phyloP scores from a whole-genome alignment of 1,139 yeast genomes.

The Scheffersomyces cryptocercus region DNA sequence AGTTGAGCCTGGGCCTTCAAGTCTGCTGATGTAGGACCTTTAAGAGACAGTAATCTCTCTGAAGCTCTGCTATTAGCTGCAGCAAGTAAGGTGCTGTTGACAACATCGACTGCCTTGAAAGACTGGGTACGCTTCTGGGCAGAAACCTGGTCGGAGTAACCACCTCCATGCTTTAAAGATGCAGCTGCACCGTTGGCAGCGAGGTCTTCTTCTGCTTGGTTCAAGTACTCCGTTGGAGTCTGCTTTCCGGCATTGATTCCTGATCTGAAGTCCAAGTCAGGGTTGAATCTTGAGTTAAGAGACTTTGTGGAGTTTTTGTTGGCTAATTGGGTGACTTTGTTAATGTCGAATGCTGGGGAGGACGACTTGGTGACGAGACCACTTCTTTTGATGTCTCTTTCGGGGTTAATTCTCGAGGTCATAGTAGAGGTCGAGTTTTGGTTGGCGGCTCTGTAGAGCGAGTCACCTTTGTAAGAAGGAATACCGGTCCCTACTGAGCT shows the following conservation, averaged over 20 bases:
- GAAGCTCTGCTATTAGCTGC: conserved; percentile 64
- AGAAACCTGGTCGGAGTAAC: conserved; percentile 25
- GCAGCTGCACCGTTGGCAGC: conserved; percentile 46
- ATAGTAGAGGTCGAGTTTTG: conserved; percentile 45
- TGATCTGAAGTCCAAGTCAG: conserved; percentile 44
- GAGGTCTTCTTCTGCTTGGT: conserved; percentile 29
- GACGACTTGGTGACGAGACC: conserved; percentile 43
- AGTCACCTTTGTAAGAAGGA: conserved; percentile 35
- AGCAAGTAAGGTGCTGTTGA: conserved; percentile 57
- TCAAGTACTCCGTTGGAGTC: conserved; percentile 28
- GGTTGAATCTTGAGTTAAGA: conserved; percentile 46
- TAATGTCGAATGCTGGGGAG: conserved; percentile 35
- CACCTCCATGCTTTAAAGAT: conserved; percentile 32
- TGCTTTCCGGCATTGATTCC: conserved; percentile 29
- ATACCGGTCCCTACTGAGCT: conserved; percentile 34
- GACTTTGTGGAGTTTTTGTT: conserved; percentile 44
- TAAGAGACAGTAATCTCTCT: conserved; percentile 45
- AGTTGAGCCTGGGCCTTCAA: conserved; percentile 44
- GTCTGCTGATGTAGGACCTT: conserved; percentile 33
- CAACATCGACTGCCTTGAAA: conserved; percentile 44
- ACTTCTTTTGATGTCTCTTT: conserved; percentile 38
- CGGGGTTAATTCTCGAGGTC: conserved; percentile 53
- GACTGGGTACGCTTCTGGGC: conserved; percentile 32
- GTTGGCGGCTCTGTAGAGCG: conserved; percentile 45
- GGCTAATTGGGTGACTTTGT: conserved; percentile 44